Percentiles rank a stretch among this genome's conserved stretches.
Conservation (phyloP, 208 protist genomes). For the Acanthamoeba castellanii region DNA sequence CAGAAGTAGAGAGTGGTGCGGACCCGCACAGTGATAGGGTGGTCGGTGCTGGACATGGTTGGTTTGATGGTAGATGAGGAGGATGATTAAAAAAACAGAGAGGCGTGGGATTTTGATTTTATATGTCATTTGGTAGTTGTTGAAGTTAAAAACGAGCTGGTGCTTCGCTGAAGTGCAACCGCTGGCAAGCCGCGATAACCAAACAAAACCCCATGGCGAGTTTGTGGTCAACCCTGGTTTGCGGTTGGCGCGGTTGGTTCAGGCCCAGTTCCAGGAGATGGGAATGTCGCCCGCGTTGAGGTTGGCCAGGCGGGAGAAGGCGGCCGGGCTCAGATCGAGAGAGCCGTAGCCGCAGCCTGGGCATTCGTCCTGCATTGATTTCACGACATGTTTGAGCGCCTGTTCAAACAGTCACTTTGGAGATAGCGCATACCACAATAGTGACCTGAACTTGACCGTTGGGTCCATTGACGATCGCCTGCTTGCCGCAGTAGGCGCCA, state of each 20-base stretch:
- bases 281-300: slow-evolving; percentile 8
- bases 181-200: too few relatives aligned
- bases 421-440: not conserved
- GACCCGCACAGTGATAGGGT: not conserved
- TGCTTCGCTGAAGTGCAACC: too few relatives aligned
- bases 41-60: not conserved
- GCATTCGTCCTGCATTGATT: not conserved
- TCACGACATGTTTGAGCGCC: too few relatives aligned
- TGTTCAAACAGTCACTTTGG: too few relatives aligned
- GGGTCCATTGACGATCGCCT: not conserved
- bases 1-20: not conserved
- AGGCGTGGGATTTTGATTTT: too few relatives aligned
- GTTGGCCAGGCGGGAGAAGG: not conserved
- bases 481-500: not conserved
- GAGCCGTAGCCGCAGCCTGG: not conserved
- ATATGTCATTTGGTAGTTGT: too few relatives aligned
- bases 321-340: not conserved
- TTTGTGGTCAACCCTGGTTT: too few relatives aligned
- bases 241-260: too few relatives aligned
- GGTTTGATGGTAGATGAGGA: too few relatives aligned
- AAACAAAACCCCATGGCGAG: too few relatives aligned
- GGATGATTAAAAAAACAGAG: too few relatives aligned
- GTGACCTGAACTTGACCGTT: not conserved
- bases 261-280: slow-evolving; percentile 4
- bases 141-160: too few relatives aligned